Conservation (phyloP, 805 yeast genomes). For the Monosporozyma servazzii region DNA sequence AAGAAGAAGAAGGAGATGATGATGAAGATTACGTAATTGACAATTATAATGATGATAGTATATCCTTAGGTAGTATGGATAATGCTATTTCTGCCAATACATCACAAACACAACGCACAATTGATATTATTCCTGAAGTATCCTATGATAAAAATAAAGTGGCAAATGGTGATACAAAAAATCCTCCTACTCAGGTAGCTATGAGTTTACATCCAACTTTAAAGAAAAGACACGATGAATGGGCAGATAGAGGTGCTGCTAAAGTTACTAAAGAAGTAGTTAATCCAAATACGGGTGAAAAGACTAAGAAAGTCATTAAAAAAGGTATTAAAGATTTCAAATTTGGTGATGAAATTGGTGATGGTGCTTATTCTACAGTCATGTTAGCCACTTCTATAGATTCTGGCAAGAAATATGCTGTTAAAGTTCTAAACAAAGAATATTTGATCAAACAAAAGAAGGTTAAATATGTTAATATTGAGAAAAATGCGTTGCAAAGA, state of each 20-base stretch:
- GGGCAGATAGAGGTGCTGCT: conserved; percentile 56
- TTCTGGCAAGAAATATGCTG: conserved; percentile 67
- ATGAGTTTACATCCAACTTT: conserved; percentile 16
- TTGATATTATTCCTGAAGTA: background rate
- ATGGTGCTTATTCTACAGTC: conserved; percentile 94
- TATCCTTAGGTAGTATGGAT: conserved; percentile 8
- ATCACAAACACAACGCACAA: background rate
- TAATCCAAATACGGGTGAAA: conserved; percentile 41
- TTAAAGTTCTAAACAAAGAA: conserved; percentile 64
- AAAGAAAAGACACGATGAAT: conserved; percentile 32
- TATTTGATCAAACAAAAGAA: conserved; percentile 75
- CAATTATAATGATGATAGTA: conserved; percentile 5
- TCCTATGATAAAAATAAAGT: background rate
- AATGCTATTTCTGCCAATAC: background rate
- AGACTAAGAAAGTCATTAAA: conserved; percentile 41
- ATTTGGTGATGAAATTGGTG: conserved; percentile 84
- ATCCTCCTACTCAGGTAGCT: conserved; percentile 5
- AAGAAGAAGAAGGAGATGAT: background rate
- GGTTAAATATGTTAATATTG: conserved; percentile 77
- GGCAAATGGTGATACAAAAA: background rate
- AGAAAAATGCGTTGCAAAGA: conserved; percentile 68
- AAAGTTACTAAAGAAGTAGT: conserved; percentile 37
- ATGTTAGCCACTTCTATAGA: conserved; percentile 72
- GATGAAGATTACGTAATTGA: conserved; percentile 3
- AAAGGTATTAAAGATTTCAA: conserved; percentile 72